A percentile compares a stretch with the other conserved stretches of the same genome.
Evolutionary conservation across 192 early-diverging fungal genomes (phyloP).

Genomic region (Thamnidium elegans): DNA sequence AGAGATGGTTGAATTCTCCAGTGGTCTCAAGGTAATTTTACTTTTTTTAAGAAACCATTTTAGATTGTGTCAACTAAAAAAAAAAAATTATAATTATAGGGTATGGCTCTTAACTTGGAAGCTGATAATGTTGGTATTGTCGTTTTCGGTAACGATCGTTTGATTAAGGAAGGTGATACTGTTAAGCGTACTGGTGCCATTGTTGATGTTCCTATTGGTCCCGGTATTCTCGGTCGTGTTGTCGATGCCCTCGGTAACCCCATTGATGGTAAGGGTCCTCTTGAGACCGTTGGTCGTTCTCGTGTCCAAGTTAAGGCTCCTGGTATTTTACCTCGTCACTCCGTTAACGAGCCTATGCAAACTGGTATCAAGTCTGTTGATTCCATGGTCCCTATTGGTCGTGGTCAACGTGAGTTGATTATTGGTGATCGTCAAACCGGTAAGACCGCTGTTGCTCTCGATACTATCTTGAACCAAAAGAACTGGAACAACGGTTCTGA

Average conservation of each 20-base stretch:
- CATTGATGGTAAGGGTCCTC: conserved; percentile 98
- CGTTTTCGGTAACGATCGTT: conserved; percentile 99
- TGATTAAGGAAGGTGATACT: conserved; percentile 99
- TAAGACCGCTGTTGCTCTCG: conserved; percentile 98
- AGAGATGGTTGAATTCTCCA: conserved; percentile 99
- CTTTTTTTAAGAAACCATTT: too few species aligned
- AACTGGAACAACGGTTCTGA: conserved; percentile 94
- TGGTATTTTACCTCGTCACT: conserved; percentile 98
- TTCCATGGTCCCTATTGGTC: conserved; percentile 99
- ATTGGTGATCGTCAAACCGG: conserved; percentile 99
- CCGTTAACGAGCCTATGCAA: conserved; percentile 99
- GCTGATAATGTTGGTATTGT: conserved; percentile 99
- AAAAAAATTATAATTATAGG: conserved; percentile 49
- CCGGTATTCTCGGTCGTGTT: conserved; percentile 90
- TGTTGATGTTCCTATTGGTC: conserved; percentile 97
- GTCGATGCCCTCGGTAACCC: conserved; percentile 99
- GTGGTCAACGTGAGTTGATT: conserved; percentile 99
- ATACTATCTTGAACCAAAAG: conserved; percentile 99
- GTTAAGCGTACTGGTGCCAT: conserved; percentile 99
- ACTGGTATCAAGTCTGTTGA: conserved; percentile 99
- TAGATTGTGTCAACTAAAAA: background rate
- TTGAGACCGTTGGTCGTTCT: conserved; percentile 78
- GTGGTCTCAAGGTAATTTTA: conserved; percentile 82
- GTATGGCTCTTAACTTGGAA: conserved; percentile 99
- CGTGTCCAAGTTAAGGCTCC: conserved; percentile 99